These are phyloP conservation scores for Aspergillus brunneoviolaceus DNA, from an alignment of 2,329 filamentous ascomycete species.

Conservation along the genomic window DNA sequence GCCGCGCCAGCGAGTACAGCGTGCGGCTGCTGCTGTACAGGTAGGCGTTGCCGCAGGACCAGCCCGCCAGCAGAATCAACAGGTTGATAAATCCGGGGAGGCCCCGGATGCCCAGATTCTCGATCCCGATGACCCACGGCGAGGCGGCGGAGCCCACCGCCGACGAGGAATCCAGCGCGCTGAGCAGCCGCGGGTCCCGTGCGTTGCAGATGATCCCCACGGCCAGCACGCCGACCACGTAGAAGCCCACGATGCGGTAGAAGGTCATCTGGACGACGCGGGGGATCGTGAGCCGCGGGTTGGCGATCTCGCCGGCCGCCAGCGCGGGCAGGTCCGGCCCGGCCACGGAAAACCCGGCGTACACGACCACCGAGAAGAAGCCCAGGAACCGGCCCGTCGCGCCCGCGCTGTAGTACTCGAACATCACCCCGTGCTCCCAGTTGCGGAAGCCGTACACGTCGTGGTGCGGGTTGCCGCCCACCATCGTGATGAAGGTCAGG, in stretches of 20 bases:
- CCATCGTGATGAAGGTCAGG: slow-evolving; percentile 77
- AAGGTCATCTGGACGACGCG: slow-evolving; percentile 73
- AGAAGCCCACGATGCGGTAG: slow-evolving; percentile 73
- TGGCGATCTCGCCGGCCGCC: slow-evolving; percentile 66
- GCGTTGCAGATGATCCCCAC: no score
- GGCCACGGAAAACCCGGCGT: slow-evolving; percentile 63
- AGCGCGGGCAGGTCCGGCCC: slow-evolving; percentile 62
- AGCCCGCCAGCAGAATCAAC: slow-evolving; percentile 69
- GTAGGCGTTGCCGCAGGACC: slow-evolving; percentile 67
- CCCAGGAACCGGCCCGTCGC: slow-evolving; percentile 67
- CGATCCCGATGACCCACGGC: slow-evolving; percentile 71
- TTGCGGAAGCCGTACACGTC: slow-evolving; percentile 71
- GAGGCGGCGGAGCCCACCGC: slow-evolving; percentile 65
- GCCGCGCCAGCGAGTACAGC: slow-evolving; percentile 49
- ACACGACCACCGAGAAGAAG: slow-evolving; percentile 69
- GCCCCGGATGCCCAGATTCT: slow-evolving; percentile 62
- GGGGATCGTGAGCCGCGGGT: slow-evolving; percentile 67
- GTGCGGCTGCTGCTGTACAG: slow-evolving; percentile 56
- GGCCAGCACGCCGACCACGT: slow-evolving; percentile 67
- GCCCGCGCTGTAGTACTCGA: slow-evolving; percentile 63
- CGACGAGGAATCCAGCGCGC: slow-evolving; percentile 49
- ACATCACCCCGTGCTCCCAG: slow-evolving; percentile 63
- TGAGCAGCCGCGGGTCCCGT: no score
- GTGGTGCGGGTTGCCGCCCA: slow-evolving; percentile 71
- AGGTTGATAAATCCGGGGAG: slow-evolving; percentile 73